These are phyloP conservation scores for Boechera stricta DNA, from an alignment of 345 rosid genomes.

Conservation along the genomic window DNA sequence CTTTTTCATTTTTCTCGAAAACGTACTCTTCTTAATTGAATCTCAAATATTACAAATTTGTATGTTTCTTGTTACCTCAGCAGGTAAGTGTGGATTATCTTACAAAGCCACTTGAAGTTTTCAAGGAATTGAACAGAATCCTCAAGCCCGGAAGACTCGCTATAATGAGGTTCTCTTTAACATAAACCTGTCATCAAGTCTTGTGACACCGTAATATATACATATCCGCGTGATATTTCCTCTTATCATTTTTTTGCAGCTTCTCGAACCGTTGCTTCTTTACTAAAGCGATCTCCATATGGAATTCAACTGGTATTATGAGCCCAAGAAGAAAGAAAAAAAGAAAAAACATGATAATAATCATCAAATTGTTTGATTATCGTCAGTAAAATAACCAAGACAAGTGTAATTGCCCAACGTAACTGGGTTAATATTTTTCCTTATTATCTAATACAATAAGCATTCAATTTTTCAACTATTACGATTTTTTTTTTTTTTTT, in stretches of 20 bases:
- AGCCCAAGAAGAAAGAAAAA: too few relatives aligned
- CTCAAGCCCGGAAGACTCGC: conserved; percentile 65
- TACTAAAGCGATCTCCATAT: conserved; percentile 90
- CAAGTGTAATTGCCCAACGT: too few relatives aligned
- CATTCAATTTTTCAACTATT: too few relatives aligned
- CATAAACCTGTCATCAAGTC: conserved; percentile 7
- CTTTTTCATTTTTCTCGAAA: background rate
- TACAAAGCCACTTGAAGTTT: conserved; percentile 78
- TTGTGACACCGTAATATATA: background rate
- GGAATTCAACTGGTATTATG: conserved; percentile 75
- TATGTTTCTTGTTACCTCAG: conserved; percentile 15
- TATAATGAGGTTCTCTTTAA: background rate
- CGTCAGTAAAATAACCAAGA: too few relatives aligned
- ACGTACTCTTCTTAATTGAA: background rate
- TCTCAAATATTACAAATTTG: background rate
- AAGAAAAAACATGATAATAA: too few relatives aligned
- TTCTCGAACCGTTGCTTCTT: conserved; percentile 89
- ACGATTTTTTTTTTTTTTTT: too few relatives aligned
- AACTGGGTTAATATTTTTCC: too few relatives aligned
- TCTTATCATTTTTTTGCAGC: conserved; percentile 48
- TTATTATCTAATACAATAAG: too few relatives aligned
- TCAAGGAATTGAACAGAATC: conserved; percentile 77
- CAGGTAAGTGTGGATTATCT: conserved; percentile 95
- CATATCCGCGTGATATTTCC: background rate
- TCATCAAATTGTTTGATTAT: too few relatives aligned